Evolutionary conservation across 805 yeast species (phyloP).

Genomic region (Sugiyamaella valdiviana): DNA sequence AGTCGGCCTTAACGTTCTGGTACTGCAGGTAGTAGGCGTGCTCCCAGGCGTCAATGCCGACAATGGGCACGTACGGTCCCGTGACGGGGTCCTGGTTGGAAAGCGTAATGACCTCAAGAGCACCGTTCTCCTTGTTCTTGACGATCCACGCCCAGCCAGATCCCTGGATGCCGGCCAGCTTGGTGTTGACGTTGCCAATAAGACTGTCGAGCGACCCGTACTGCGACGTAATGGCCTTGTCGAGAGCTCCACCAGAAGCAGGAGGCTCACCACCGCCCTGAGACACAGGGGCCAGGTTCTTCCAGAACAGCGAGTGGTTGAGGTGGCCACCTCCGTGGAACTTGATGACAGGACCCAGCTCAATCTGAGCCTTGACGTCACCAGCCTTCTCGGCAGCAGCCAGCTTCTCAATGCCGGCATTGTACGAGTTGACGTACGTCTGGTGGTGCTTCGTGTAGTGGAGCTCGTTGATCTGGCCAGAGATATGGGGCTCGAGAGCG

Average conservation of each 20-base stretch:
- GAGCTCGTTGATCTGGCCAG: conserved; percentile 76
- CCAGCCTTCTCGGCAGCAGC: conserved; percentile 56
- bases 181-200: conserved; percentile 55
- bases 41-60: conserved; percentile 95
- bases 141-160: conserved; percentile 94
- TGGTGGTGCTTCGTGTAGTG: conserved; percentile 92
- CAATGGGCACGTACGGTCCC: conserved; percentile 62
- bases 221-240: conserved; percentile 51
- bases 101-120: conserved; percentile 73
- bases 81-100: conserved; percentile 82
- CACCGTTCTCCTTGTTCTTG: conserved; percentile 64
- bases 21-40: conserved; percentile 93
- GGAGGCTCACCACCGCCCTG: conserved; percentile 72
- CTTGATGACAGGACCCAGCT: conserved; percentile 67
- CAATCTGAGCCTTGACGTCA: conserved; percentile 51
- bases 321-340: conserved; percentile 91
- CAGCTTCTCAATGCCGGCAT: conserved; percentile 67
- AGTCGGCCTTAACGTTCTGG: conserved; percentile 84
- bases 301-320: conserved; percentile 85
- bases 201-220: conserved; percentile 71
- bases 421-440: conserved; percentile 82
- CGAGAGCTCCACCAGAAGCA: conserved; percentile 48
- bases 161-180: conserved; percentile 85
- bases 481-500: conserved; percentile 79
- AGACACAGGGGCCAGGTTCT: conserved; percentile 69